Percentiles rank a stretch among this genome's conserved stretches.
phyloP scores from a whole-genome alignment of 1,284 basidiomycete species.

The Flammula alnicola region DNA sequence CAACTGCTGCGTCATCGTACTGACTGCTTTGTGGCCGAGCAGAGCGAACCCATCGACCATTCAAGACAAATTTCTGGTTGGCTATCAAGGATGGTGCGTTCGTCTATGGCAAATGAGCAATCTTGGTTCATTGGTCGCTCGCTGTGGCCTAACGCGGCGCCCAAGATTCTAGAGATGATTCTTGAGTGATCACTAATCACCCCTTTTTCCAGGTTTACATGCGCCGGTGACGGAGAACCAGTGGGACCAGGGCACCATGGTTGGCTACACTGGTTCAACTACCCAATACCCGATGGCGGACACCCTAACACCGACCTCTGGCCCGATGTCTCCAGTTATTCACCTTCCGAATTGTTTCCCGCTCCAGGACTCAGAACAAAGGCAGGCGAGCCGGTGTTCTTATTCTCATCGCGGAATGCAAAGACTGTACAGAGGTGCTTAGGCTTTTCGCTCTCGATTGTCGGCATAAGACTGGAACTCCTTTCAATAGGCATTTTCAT shows the following conservation, averaged over 20 bases:
- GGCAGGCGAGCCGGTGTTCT: constrained; percentile 58
- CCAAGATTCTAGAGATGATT: background rate
- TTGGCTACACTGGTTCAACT: constrained; percentile 82
- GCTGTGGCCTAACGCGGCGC: background rate
- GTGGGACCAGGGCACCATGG: constrained; percentile 74
- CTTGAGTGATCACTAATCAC: background rate
- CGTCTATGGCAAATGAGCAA: background rate
- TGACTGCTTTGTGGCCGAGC: background rate
- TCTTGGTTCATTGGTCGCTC: too few species aligned
- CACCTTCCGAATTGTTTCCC: constrained; percentile 68
- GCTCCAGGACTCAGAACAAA: constrained; percentile 64
- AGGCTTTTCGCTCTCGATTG: background rate
- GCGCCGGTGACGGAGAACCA: constrained; percentile 65
- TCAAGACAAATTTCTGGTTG: constrained; percentile 80
- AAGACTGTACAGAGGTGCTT: constrained; percentile 66
- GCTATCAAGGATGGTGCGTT: constrained; percentile 82
- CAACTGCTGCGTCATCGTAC: background rate
- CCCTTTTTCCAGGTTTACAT: constrained; percentile 63
- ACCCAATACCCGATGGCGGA: constrained; percentile 67
- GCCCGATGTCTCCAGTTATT: constrained; percentile 75
- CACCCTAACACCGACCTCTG: constrained; percentile 72
- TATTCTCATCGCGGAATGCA: constrained; percentile 78
- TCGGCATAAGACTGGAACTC: background rate
- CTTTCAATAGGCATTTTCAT: constrained; percentile 62
- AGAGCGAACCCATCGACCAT: constrained; percentile 56